These are phyloP conservation scores for Escallonia rubra DNA, from an alignment of 129 eudicot genomes.

Conservation along the genomic window DNA sequence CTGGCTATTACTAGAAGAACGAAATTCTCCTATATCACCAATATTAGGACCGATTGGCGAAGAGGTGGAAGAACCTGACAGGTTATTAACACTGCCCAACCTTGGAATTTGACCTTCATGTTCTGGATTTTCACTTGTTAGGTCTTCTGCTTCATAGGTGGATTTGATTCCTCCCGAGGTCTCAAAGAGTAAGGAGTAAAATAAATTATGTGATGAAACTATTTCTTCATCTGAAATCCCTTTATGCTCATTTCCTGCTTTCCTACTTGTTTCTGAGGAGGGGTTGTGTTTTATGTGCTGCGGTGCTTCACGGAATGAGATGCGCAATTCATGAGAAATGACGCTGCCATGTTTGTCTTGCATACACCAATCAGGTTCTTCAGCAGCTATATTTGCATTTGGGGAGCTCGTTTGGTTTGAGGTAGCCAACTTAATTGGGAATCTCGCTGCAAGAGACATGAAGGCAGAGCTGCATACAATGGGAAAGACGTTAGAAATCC, in stretches of 20 bases:
- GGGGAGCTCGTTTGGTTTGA: neutral
- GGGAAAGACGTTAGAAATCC: neutral
- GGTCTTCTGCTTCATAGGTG: no score
- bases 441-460: constrained; percentile 41
- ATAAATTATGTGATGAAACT: neutral
- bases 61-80: neutral
- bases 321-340: no score
- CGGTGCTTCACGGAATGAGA: no score
- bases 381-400: neutral
- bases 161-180: no score
- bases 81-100: neutral
- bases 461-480: constrained; percentile 37
- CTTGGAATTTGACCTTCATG: neutral
- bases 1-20: no score
- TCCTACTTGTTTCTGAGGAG: neutral
- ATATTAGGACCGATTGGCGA: no score
- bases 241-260: neutral
- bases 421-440: constrained; percentile 12
- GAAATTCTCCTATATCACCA: no score
- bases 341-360: no score
- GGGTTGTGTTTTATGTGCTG: no score
- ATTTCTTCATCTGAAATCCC: neutral
- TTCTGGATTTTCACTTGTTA: no score
- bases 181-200: no score
- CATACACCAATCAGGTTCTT: neutral